These are phyloP conservation scores for Cunninghamia lanceolata DNA, from an alignment of 75 land plant species.

Conservation along the genomic window DNA sequence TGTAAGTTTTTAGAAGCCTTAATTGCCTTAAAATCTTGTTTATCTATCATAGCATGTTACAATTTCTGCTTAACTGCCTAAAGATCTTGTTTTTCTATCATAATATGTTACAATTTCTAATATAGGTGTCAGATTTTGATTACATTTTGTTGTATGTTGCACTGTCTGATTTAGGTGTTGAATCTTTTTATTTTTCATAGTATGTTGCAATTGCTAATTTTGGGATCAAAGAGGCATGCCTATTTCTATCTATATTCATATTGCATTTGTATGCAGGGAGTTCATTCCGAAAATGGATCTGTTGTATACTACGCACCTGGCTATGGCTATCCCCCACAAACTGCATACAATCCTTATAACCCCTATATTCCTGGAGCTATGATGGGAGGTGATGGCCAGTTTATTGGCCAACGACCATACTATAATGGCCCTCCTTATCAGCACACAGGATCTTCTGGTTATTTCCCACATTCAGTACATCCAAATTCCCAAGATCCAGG, in stretches of 20 bases:
- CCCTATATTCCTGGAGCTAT: slow-evolving; percentile 65
- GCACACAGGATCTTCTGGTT: slow-evolving; percentile 34
- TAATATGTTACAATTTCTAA: not conserved
- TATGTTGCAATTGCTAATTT: not conserved
- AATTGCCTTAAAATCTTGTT: not conserved
- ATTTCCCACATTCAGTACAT: slow-evolving; percentile 36
- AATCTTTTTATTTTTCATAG: not conserved
- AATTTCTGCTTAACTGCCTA: not conserved
- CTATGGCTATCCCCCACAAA: slow-evolving; percentile 56
- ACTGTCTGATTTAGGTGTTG: not conserved
- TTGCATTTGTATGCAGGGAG: slow-evolving; percentile 32
- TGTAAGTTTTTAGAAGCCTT: slow-evolving; percentile 20
- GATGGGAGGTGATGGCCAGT: slow-evolving; percentile 42
- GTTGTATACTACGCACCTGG: slow-evolving; percentile 60
- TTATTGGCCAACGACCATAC: slow-evolving; percentile 35
- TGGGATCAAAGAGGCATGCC: no score
- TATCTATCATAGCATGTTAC: not conserved
- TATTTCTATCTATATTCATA: not conserved
- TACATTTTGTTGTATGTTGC: not conserved
- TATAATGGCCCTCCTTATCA: slow-evolving; percentile 33
- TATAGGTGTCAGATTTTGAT: no score
- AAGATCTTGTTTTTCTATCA: not conserved
- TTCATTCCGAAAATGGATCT: slow-evolving; percentile 47
- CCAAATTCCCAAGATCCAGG: slow-evolving; percentile 22
- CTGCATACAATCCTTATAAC: slow-evolving; percentile 58